Conservation (phyloP, 768 basidiomycete species). For the Wakefieldia striispora region DNA sequence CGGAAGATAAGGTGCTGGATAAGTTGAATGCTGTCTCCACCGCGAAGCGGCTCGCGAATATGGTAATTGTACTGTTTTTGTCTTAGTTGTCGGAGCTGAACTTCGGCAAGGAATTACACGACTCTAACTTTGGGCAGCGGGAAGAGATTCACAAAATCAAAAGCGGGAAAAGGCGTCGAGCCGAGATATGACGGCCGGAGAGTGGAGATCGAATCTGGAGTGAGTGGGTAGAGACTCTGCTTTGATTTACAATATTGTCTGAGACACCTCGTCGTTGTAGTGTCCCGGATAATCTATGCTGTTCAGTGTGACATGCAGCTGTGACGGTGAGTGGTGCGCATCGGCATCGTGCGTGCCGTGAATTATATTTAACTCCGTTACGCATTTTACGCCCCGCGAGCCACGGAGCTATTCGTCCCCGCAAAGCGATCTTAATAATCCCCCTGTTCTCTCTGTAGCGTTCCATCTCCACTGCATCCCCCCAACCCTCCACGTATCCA, state of each 20-base stretch:
- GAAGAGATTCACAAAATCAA: conserved; percentile 82
- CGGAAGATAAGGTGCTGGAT: conserved; percentile 81
- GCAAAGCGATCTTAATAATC: background rate
- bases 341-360: conserved; percentile 9
- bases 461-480: background rate
- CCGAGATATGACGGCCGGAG: background rate
- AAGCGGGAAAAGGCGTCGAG: conserved; percentile 21
- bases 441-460: conserved; percentile 20
- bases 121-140: conserved; percentile 84
- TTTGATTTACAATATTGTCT: conserved; percentile 1
- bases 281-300: too few species aligned
- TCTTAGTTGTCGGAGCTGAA: conserved; percentile 1
- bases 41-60: conserved; percentile 89
- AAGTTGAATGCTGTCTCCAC: conserved; percentile 86
- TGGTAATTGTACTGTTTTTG: conserved; percentile 51
- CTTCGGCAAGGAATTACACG: conserved; percentile 69
- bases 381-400: conserved; percentile 13
- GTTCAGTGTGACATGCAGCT: too few species aligned
- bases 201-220: background rate
- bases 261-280: conserved; percentile 1
- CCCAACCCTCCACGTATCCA: background rate
- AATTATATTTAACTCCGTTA: conserved; percentile 16
- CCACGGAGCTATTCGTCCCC: background rate
- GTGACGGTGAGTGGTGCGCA: background rate
- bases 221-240: background rate